Conservation (phyloP, 2,329 filamentous ascomycete species). For the Arthrinium phaeospermum region DNA sequence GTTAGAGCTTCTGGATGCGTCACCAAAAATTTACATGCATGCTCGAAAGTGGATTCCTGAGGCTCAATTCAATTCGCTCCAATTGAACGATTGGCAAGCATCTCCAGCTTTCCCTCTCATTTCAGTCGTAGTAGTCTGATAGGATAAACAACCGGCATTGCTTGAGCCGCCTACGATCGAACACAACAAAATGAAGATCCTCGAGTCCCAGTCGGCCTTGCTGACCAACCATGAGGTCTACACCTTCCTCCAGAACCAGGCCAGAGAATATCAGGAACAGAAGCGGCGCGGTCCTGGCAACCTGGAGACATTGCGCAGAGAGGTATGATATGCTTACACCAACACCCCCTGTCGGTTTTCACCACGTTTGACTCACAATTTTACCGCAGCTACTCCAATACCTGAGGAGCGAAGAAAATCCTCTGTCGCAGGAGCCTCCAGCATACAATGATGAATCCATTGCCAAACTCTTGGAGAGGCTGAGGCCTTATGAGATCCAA, state of each 20-base stretch:
- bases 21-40: neutral
- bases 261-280: constrained; percentile 55
- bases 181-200: constrained; percentile 67
- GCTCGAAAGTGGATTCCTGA: constrained; percentile 1
- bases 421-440: constrained; percentile 59
- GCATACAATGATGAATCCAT: constrained; percentile 61
- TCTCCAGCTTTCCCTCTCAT: constrained; percentile 10
- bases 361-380: neutral
- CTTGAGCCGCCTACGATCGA: neutral
- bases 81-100: neutral
- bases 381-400: constrained; percentile 62
- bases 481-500: constrained; percentile 64
- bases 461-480: constrained; percentile 56
- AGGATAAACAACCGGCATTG: neutral
- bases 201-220: constrained; percentile 72
- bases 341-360: neutral
- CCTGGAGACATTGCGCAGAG: constrained; percentile 65
- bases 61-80: constrained; percentile 7
- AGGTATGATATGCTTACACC: constrained; percentile 54
- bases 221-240: constrained; percentile 78
- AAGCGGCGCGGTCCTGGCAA: constrained; percentile 61
- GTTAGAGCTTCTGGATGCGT: neutral
- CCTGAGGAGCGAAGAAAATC: constrained; percentile 59
- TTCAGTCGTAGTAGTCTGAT: neutral
- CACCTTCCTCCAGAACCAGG: constrained; percentile 65